Evolutionary conservation across 2,329 filamentous ascomycete genomes (phyloP).

Genomic region (Penicillium sp.): DNA sequence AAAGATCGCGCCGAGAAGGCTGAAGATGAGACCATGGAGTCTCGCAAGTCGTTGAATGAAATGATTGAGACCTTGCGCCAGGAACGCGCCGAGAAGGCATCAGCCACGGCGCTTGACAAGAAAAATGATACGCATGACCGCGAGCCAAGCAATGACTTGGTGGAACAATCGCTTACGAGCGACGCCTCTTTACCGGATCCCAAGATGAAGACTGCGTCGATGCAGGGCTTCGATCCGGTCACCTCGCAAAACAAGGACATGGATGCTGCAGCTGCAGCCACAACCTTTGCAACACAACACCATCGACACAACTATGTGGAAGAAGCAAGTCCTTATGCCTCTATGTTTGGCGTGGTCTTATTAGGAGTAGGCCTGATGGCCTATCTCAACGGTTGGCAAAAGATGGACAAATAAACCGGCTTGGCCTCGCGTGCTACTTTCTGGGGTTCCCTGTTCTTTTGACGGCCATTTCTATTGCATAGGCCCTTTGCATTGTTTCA

Average conservation of each 20-base stretch:
- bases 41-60: conserved; percentile 67
- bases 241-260: conserved; percentile 37
- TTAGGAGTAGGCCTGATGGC: conserved; percentile 77
- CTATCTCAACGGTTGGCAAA: conserved; percentile 75
- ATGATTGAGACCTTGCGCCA: conserved; percentile 76
- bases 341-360: conserved; percentile 72
- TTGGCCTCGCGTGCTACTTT: conserved; percentile 11
- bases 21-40: conserved; percentile 64
- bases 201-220: conserved; percentile 11
- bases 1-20: conserved; percentile 68
- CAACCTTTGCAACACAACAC: conserved; percentile 36
- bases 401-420: conserved; percentile 39
- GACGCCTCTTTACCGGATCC: conserved; percentile 8
- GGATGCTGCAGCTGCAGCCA: conserved; percentile 35
- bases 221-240: conserved; percentile 41
- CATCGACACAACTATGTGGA: conserved; percentile 35
- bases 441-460: conserved; percentile 16
- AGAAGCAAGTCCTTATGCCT: conserved; percentile 64
- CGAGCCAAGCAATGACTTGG: conserved; percentile 6
- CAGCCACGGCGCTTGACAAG: conserved; percentile 32
- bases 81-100: conserved; percentile 50
- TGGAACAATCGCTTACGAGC: not conserved
- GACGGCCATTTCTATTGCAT: conserved; percentile 15
- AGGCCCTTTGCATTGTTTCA: conserved; percentile 16
- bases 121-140: conserved; percentile 13